Percentiles rank a stretch among this genome's conserved stretches.
phyloP scores from a whole-genome alignment of 805 yeast species.

The Isabelozyma gotoi region DNA sequence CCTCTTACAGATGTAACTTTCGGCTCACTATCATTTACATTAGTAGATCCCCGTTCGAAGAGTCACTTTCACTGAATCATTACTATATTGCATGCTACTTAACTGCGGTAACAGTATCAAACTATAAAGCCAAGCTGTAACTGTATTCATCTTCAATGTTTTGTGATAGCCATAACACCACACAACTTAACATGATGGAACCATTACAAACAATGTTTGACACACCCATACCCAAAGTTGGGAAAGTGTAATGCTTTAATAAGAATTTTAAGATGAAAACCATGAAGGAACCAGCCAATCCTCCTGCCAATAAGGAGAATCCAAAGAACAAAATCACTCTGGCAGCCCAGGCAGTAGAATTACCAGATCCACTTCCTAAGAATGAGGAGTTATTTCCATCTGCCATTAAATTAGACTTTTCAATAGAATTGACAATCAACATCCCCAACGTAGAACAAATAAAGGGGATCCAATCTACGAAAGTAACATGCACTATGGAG shows the following conservation, averaged over 20 bases:
- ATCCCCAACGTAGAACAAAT: conserved; percentile 87
- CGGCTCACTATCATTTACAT: too few relatives aligned
- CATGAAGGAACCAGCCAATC: conserved; percentile 87
- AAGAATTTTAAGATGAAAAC: conserved; percentile 84
- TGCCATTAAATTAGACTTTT: conserved; percentile 58
- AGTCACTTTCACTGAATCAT: too few relatives aligned
- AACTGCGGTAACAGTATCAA: too few relatives aligned
- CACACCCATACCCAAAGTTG: conserved; percentile 92
- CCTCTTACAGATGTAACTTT: too few relatives aligned
- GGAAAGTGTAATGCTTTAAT: conserved; percentile 74
- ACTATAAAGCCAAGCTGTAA: conserved; percentile 76
- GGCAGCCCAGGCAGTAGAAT: conserved; percentile 86
- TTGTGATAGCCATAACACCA: conserved; percentile 89
- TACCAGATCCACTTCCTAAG: conserved; percentile 37
- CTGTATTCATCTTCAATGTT: conserved; percentile 95
- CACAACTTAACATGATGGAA: conserved; percentile 84
- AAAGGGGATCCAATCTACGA: conserved; percentile 95
- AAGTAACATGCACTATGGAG: conserved; percentile 80
- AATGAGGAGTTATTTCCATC: conserved; percentile 35
- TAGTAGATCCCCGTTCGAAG: too few relatives aligned
- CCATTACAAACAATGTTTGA: conserved; percentile 81
- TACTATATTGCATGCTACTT: too few relatives aligned
- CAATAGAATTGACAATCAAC: conserved; percentile 75
- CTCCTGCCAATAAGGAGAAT: conserved; percentile 89
- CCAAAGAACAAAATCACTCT: conserved; percentile 88